A percentile compares a stretch with the other conserved stretches of the same genome.
Evolutionary conservation across 352 stramenopile genomes (phyloP).

Genomic region (Ophiocytium majus): DNA sequence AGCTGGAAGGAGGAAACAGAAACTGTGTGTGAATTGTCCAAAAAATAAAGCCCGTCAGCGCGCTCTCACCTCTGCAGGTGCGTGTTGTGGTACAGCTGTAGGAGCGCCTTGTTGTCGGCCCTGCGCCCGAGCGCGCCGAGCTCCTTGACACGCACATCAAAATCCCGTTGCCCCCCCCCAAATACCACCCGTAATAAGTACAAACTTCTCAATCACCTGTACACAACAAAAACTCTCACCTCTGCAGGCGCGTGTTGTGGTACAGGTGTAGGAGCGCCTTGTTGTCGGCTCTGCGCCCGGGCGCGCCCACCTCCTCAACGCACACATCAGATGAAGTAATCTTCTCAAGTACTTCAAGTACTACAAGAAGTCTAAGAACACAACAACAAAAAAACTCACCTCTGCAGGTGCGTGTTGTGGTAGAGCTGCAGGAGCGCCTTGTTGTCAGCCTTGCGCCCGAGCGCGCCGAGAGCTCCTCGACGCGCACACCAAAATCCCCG

Average conservation of each 20-base stretch:
- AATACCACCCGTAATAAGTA: too few relatives aligned
- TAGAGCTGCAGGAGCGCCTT: slow-evolving; percentile 54
- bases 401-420: slow-evolving; percentile 53
- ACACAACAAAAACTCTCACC: background rate
- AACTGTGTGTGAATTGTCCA: too few relatives aligned
- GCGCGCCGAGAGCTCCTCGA: slow-evolving; percentile 77
- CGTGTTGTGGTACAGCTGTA: slow-evolving; percentile 56
- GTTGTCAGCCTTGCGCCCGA: slow-evolving; percentile 51
- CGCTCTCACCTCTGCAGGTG: slow-evolving; percentile 41
- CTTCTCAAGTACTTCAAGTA: too few relatives aligned
- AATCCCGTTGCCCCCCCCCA: too few relatives aligned
- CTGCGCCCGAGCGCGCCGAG: slow-evolving; percentile 61
- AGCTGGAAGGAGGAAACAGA: background rate
- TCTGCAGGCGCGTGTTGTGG: slow-evolving; percentile 52
- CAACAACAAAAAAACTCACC: background rate
- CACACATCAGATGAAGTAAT: too few relatives aligned
- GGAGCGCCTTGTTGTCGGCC: slow-evolving; percentile 53
- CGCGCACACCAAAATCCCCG: too few relatives aligned
- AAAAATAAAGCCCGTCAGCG: too few relatives aligned
- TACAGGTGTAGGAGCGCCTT: slow-evolving; percentile 54
- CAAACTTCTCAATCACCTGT: background rate
- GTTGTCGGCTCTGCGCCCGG: slow-evolving; percentile 50
- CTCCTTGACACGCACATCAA: slow-evolving; percentile 76
- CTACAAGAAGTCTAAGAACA: background rate
- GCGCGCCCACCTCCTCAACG: slow-evolving; percentile 73